Base-by-base conservation (phyloP, 164 flowering plant species). In the Protea cynaroides region DNA sequence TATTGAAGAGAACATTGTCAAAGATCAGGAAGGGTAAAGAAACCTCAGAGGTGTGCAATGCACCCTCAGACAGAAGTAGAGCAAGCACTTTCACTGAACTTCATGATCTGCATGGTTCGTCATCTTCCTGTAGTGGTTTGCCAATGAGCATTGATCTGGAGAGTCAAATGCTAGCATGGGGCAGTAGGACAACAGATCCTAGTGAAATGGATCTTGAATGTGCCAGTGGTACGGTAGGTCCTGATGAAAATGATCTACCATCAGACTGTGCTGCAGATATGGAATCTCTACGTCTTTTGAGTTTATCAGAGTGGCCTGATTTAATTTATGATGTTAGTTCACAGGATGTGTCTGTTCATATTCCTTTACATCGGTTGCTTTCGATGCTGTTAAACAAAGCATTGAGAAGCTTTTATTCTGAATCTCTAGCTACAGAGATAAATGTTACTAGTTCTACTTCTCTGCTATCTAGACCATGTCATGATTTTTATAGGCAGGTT, bases 311-410 rank as follows among this genome's bases (percentile, higher is more conserved):
- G 61, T 92, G 98, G 99, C 94, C 97, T 38, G 77, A 83, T 54
- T 83, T 92, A 46, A 14, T 10, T 21, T 88, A 82, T 81, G 96
- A 95, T 80, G 96, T 92, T 66, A 87, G 98, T 76, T 80, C 88
- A n/a, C 90, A 86, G 78, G 84, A 84, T 58, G 72, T 92, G 76
- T 88, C 97, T 53, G 73, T 88, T 62, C 97, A 87, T 67, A 81
- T 90, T 63, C 98, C 99, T 36, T 82, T 95, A 46, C 99, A 95
- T 73, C 80, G 91, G 38, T 77, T 95, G 3, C 88, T 95, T 60
- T 80, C 97, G 12, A 57, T 81, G 75, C 69, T 88, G 69, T 58
- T 95, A 64, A 84, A 81, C 25, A 85, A 78, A 67, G 74, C 86
- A 46, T 70, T 92, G 68, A 77, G 64, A 74, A 76, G 63, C 62